Base-by-base conservation (phyloP, 306 rosid genomes). In the Vachellia collinsii region DNA sequence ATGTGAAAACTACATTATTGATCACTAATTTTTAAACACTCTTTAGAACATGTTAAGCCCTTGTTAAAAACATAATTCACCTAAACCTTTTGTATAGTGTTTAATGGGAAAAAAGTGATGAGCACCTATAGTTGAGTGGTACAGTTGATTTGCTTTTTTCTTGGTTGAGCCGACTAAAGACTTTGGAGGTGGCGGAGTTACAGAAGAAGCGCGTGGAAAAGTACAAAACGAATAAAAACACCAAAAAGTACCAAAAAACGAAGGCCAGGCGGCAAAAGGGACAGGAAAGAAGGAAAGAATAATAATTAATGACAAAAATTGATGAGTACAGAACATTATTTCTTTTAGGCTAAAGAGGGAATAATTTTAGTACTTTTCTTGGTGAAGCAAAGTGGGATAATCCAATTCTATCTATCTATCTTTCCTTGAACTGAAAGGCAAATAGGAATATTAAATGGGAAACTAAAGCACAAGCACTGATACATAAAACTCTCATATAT, bases 341-440 rank as follows among this genome's bases (percentile, higher is more conserved):
- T 34, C 13, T 51, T 37, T 72, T 34, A 9, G 64, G 77, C 39
- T 16, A 39, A 81, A 85, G 63, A 51, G 71, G 34, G 79, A 78
- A 81, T 72, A 66, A 73, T 6, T 47, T 1, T 29, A 29, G 79
- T 78, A 80, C 86, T 79, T 85, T 62, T 82, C 84, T 75, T 70
- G 70, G 22, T 46, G 80, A 82, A 86, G 88, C 76, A 82, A 86
- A 86, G 86, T 79, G 65, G 70, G 80, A 47, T 64, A 53, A 51
- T 51, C 58, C 54, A 48, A 14, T 13, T 50, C 5, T 17, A 17
- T 47, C 3, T 20, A 3, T 59, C 36, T 70, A 61, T 82, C 77
- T 86, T 86, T 86, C 77, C 88, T 86, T 86, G 69, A 79, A 74
- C 63, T 82, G 73, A 79, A 86, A 86, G 88, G 88, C 84, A 86